Conservation (phyloP, 345 rosid species). For the Camelina laxa region DNA sequence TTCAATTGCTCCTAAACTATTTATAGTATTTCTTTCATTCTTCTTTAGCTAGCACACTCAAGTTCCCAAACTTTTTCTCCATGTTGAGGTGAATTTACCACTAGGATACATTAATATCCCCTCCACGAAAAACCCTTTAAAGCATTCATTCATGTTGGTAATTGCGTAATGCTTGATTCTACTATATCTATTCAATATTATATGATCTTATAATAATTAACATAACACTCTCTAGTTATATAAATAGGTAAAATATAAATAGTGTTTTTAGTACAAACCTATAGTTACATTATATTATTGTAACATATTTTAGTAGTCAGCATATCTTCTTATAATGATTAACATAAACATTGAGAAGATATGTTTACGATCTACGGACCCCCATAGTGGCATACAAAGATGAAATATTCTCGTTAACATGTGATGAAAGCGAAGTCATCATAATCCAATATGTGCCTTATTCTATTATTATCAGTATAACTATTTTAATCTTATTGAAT, state of each 20-base stretch:
- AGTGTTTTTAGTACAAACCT: background rate
- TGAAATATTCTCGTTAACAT: constrained; percentile 37
- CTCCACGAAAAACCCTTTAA: background rate
- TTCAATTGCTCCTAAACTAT: constrained; percentile 15
- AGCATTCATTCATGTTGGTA: constrained; percentile 8
- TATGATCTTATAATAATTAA: background rate
- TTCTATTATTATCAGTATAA: constrained; percentile 14
- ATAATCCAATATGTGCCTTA: constrained; percentile 35
- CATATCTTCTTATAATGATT: too few relatives aligned
- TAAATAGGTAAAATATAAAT: background rate
- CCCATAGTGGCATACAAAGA: constrained; percentile 33
- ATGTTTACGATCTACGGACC: constrained; percentile 23
- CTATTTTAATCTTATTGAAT: constrained; percentile 13
- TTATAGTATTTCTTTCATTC: constrained; percentile 1
- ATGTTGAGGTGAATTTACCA: constrained; percentile 9
- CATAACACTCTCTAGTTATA: background rate
- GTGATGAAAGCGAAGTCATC: constrained; percentile 48
- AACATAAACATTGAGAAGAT: background rate
- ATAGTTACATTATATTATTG: background rate
- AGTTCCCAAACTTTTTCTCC: constrained; percentile 17
- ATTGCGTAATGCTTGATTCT: background rate
- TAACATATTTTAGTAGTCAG: too few relatives aligned
- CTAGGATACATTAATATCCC: background rate
- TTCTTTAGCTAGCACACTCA: constrained; percentile 36
- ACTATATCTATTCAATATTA: background rate